phyloP scores from a whole-genome alignment of 2,329 filamentous ascomycete genomes.

The Leptoxyphium fumago region DNA sequence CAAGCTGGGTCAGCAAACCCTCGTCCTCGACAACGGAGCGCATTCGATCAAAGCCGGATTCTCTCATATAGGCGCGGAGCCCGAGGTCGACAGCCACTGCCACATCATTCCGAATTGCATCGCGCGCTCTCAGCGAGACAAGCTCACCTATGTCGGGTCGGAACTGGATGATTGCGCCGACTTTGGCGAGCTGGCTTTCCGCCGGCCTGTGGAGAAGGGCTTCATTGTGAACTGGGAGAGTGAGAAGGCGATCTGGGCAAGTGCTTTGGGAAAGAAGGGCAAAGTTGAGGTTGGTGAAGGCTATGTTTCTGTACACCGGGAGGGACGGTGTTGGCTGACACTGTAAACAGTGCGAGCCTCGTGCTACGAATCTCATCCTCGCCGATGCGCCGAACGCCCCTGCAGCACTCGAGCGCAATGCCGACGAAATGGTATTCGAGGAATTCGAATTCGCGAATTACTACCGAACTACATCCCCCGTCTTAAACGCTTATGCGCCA shows the following conservation, averaged over 20 bases:
- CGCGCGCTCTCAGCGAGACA: constrained; percentile 60
- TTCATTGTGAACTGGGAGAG: constrained; percentile 95
- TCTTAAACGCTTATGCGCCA: constrained; percentile 46
- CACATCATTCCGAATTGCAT: constrained; percentile 75
- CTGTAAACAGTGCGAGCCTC: constrained; percentile 47
- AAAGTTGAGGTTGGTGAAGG: constrained; percentile 8
- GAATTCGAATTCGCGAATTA: constrained; percentile 89
- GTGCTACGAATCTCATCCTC: constrained; percentile 69
- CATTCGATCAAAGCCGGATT: constrained; percentile 86
- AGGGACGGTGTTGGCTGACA: constrained; percentile 1
- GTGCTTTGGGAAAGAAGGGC: constrained; percentile 57
- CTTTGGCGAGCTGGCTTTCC: constrained; percentile 76
- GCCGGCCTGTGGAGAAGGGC: constrained; percentile 83
- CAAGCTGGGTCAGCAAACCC: constrained; percentile 33
- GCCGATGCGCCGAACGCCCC: constrained; percentile 77
- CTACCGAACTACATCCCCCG: constrained; percentile 56
- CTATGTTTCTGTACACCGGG: constrained; percentile 2
- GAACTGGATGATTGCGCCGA: constrained; percentile 69
- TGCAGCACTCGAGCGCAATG: constrained; percentile 68
- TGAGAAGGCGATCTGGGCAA: constrained; percentile 90
- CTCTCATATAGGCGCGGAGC: constrained; percentile 17
- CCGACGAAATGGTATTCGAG: constrained; percentile 94
- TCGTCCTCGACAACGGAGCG: constrained; percentile 88
- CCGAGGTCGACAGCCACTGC: constrained; percentile 38
- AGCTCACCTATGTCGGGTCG: constrained; percentile 63